Base-by-base conservation (phyloP, 2,329 filamentous ascomycete genomes). In the Thelonectria blattea region DNA sequence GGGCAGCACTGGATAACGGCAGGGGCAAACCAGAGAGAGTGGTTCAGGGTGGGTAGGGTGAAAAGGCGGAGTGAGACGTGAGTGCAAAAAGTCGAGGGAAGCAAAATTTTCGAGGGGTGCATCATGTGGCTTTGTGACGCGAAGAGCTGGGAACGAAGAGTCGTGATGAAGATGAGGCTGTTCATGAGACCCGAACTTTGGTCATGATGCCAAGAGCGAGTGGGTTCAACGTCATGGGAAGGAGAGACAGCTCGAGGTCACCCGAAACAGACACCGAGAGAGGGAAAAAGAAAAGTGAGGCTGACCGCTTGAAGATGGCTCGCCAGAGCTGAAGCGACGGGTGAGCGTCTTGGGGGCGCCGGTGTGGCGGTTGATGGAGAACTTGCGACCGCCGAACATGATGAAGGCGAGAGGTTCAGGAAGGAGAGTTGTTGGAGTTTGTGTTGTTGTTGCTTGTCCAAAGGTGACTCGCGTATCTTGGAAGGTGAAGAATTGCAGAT, bases 341-440 rank as follows among this genome's bases (percentile, higher is more conserved):
- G 75, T 71, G 39, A 76, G 73, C 42, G 80, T 78, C 71, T 86
- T 82, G 61, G 86, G 86, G 42, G 83, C 81, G 68, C 86, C 86
- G 53, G 86, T 88, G 72, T 87, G 85, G 71, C 85, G 81, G 76
- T 89, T 88, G 77, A 89, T 88, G 64, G 85, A 88, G 75, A 88
- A 88, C 73, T 88, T 87, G 77, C 86, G 84, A 61, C 81, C 81
- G 72, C 78, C 76, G 69, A 85, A 85, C 78, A 83, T 83, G 56
- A 69, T 78, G 71, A 53, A 57, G 30, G 51, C 34, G 15, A 22
- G 34, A 22, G 34, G 41, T 49, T 39, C 39, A 41, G 43, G 45
- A 27, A 11, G 34, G 43, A 47, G 27, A 39, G 41, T 50, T 17
- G 48, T 30, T 54, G 53, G 56, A 55, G 39, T 46, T 42, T 20